These are phyloP conservation scores for Serendipita sp. DNA, from an alignment of 1,284 basidiomycete genomes.

Conservation along the genomic window DNA sequence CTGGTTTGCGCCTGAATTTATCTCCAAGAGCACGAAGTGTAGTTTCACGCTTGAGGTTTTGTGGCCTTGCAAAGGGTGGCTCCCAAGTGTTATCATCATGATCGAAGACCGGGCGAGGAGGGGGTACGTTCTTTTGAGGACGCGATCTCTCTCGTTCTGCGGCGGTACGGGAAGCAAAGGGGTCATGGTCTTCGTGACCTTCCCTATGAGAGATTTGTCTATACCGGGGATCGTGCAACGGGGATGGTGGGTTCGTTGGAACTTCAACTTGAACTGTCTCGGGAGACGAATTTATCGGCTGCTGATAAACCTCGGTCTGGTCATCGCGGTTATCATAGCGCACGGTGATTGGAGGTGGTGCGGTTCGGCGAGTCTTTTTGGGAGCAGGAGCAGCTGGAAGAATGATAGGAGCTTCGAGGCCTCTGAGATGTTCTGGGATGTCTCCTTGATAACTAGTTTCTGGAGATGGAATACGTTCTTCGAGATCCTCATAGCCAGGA, in stretches of 20 bases:
- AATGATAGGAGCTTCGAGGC: constrained; percentile 1
- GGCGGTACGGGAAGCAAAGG: neutral
- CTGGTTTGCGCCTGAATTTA: neutral
- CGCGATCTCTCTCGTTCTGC: neutral
- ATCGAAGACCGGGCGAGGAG: neutral
- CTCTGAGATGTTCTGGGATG: neutral
- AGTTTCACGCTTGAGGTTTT: neutral
- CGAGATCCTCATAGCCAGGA: neutral
- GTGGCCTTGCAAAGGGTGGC: neutral
- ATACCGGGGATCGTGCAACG: neutral
- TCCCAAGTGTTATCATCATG: neutral
- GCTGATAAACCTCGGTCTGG: neutral
- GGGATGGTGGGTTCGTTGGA: neutral
- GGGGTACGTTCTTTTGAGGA: neutral
- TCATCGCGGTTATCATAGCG: neutral
- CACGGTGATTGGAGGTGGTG: neutral
- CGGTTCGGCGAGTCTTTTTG: neutral
- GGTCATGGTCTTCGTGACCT: neutral
- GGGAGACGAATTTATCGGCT: neutral
- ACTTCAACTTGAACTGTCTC: neutral
- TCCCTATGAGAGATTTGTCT: neutral
- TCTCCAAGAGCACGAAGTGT: neutral
- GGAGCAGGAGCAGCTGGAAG: neutral
- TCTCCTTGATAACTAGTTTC: neutral
- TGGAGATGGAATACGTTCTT: constrained; percentile 1